These are phyloP conservation scores for Polyrhizophydium stewartii DNA, from an alignment of 371 early-diverging fungal genomes.

Conservation along the genomic window DNA sequence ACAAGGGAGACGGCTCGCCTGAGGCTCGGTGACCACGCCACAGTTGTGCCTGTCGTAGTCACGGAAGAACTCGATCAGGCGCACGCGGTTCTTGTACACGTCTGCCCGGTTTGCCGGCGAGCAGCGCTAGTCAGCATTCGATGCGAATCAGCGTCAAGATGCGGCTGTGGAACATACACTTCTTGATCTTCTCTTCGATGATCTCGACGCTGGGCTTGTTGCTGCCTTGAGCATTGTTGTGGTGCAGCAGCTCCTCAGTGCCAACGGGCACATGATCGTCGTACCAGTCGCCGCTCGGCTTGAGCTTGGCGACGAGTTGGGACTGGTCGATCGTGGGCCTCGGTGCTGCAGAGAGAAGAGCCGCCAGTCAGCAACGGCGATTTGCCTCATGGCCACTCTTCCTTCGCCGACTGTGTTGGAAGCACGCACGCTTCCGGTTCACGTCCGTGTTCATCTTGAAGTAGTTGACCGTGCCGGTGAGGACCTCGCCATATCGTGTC, in stretches of 20 bases:
- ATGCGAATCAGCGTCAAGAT: neutral
- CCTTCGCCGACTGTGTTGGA: too few relatives aligned
- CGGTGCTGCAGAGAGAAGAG: conserved; percentile 5
- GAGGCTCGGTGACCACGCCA: conserved; percentile 38
- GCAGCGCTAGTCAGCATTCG: neutral
- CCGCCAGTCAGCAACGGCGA: neutral
- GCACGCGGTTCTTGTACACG: conserved; percentile 44
- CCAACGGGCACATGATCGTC: conserved; percentile 40
- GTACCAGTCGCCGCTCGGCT: conserved; percentile 10
- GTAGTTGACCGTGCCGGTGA: conserved; percentile 42
- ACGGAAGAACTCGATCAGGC: conserved; percentile 44
- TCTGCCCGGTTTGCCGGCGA: conserved; percentile 9
- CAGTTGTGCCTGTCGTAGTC: conserved; percentile 47
- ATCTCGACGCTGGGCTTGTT: conserved; percentile 14
- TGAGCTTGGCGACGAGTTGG: conserved; percentile 19
- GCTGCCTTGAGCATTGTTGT: neutral
- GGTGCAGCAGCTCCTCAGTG: conserved; percentile 40
- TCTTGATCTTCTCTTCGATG: conserved; percentile 37
- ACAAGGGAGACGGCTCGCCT: conserved; percentile 15
- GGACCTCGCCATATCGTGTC: conserved; percentile 30
- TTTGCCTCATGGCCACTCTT: neutral
- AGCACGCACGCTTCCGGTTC: conserved; percentile 37
- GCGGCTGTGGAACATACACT: conserved; percentile 19
- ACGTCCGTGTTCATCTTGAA: conserved; percentile 51
- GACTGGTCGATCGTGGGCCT: conserved; percentile 11